Conservation (phyloP, 495 filamentous ascomycete species). For the Aspergillus incahuasiensis region DNA sequence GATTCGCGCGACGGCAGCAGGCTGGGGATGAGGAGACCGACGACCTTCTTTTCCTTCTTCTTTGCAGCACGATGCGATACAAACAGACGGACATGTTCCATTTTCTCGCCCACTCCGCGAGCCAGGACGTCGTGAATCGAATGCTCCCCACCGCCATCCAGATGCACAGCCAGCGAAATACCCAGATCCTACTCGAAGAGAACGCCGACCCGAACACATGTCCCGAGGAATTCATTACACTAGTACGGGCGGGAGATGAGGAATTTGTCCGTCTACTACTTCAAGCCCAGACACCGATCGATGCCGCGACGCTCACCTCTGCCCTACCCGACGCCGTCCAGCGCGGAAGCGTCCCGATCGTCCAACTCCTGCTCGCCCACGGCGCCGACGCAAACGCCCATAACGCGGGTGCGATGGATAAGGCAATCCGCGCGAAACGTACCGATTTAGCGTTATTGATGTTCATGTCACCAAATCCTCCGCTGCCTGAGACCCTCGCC, state of each 20-base stretch:
- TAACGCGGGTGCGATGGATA: slow-evolving; percentile 8
- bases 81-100: slow-evolving; percentile 11
- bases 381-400: slow-evolving; percentile 8
- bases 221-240: slow-evolving; percentile 2
- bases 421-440: slow-evolving; percentile 1
- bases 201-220: slow-evolving; percentile 9
- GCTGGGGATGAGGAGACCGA: slow-evolving; percentile 6
- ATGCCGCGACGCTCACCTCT: not conserved
- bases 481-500: slow-evolving; percentile 2
- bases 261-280: slow-evolving; percentile 8
- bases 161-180: slow-evolving; percentile 2
- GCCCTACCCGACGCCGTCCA: slow-evolving; percentile 8
- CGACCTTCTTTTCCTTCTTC: slow-evolving; percentile 2
- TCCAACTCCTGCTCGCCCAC: slow-evolving; percentile 6
- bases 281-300: slow-evolving; percentile 3
- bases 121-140: slow-evolving; percentile 1
- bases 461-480: slow-evolving; percentile 7
- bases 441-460: slow-evolving; percentile 6
- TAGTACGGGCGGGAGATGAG: not conserved
- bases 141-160: slow-evolving; percentile 9
- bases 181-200: slow-evolving; percentile 8
- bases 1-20: slow-evolving; percentile 7
- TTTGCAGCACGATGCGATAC: slow-evolving; percentile 6
- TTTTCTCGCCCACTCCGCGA: slow-evolving; percentile 7
- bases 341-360: not conserved